Conservation (phyloP, 164 flowering plant genomes). For the Warburgia ugandensis region DNA sequence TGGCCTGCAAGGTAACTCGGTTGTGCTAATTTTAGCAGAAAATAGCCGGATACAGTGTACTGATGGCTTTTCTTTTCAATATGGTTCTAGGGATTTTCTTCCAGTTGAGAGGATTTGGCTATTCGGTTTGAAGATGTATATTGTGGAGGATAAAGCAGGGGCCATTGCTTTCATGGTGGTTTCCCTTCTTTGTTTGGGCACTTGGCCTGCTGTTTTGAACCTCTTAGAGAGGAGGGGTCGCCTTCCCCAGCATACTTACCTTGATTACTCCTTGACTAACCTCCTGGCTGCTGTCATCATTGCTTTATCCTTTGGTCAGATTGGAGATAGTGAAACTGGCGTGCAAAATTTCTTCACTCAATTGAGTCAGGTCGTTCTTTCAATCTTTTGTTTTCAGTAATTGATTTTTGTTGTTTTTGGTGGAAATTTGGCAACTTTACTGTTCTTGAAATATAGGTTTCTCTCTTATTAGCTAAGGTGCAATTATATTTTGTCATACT, state of each 20-base stretch:
- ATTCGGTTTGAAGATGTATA: conserved; percentile 51
- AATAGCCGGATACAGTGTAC: too few relatives aligned
- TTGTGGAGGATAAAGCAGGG: conserved; percentile 75
- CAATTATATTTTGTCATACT: too few relatives aligned
- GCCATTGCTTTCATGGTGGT: conserved; percentile 79
- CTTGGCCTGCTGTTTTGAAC: conserved; percentile 83
- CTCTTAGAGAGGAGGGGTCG: conserved; percentile 76
- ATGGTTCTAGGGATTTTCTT: too few relatives aligned
- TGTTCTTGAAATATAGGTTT: too few relatives aligned
- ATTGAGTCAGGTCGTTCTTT: conserved; percentile 47
- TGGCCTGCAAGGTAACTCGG: too few relatives aligned
- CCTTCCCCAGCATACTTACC: conserved; percentile 88
- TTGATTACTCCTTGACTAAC: conserved; percentile 75
- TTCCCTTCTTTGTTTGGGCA: conserved; percentile 62
- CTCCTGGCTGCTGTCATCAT: conserved; percentile 73
- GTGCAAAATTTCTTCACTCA: conserved; percentile 67
- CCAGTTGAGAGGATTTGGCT: not conserved
- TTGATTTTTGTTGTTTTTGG: too few relatives aligned
- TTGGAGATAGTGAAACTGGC: conserved; percentile 36
- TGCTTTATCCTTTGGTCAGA: conserved; percentile 75
- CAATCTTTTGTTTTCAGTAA: not conserved
- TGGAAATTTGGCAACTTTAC: too few relatives aligned
- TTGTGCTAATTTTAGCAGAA: too few relatives aligned
- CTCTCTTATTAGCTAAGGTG: too few relatives aligned
- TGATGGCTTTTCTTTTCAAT: too few relatives aligned